Conservation (phyloP, 768 basidiomycete genomes). For the Exidia glandulosa region DNA sequence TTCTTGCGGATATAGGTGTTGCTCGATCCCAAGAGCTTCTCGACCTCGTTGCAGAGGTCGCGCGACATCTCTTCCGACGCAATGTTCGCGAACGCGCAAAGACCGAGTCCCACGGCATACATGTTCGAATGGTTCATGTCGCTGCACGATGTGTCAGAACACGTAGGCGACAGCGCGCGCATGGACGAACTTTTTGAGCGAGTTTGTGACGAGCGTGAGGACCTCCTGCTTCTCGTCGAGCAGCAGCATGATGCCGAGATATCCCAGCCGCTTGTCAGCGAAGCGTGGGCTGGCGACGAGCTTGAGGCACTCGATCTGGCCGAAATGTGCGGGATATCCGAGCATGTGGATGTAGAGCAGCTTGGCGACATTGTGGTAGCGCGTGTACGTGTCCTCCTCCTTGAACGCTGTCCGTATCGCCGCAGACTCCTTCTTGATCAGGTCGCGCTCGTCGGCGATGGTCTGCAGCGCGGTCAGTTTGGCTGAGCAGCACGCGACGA, state of each 20-base stretch:
- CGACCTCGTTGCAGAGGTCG: constrained; percentile 94
- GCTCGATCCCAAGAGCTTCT: constrained; percentile 91
- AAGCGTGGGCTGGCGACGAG: constrained; percentile 92
- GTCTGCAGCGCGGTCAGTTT: constrained; percentile 41
- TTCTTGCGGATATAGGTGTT: constrained; percentile 99
- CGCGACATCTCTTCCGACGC: constrained; percentile 99
- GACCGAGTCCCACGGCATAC: constrained; percentile 94
- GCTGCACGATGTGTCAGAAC: constrained; percentile 32
- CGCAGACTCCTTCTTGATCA: constrained; percentile 95
- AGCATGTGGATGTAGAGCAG: constrained; percentile 98
- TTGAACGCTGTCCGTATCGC: constrained; percentile 94
- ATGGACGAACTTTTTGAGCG: constrained; percentile 79
- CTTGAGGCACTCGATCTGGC: constrained; percentile 95
- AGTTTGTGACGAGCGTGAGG: constrained; percentile 93
- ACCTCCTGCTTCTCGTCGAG: constrained; percentile 98
- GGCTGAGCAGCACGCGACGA: background rate
- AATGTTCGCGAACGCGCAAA: constrained; percentile 98
- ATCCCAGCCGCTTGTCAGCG: constrained; percentile 91
- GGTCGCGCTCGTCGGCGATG: constrained; percentile 92
- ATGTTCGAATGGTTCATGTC: constrained; percentile 99
- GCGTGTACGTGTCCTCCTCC: constrained; percentile 89
- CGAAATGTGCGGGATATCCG: constrained; percentile 96
- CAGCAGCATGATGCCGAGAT: constrained; percentile 94
- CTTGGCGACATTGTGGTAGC: constrained; percentile 96
- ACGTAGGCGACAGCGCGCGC: background rate